Evolutionary conservation across 2,329 filamentous ascomycete genomes (phyloP), one percentile per base, ranked within the genome.

Genomic region (Tympanopsis confertula): DNA sequence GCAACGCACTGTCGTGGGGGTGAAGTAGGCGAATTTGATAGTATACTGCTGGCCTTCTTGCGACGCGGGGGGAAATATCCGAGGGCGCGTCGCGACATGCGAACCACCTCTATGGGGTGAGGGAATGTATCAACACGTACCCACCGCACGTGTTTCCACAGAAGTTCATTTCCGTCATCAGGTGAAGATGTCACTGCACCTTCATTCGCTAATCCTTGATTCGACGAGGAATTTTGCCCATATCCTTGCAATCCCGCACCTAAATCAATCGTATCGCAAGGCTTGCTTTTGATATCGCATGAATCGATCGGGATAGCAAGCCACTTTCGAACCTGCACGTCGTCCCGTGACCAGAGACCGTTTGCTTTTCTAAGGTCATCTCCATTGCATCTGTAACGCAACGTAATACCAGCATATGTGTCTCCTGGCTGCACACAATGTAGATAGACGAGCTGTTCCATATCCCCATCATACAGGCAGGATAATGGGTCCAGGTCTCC

Each of bases 281-380:
- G 71, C 37, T 78, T 72, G 20, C 89, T 87, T 52, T 87, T 91
- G 30, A 88, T 68, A 30, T 82, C 79, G 56, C 89, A 96, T 29
- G 86, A 82, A 55, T 94, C 88, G 4, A 96, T 86, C 0, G 91
- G 91, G 38, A 98, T 64, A 5, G 88, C 71, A 13, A 98, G 70
- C 45, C 76, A 80, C 50, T 85, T 85, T 41, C 88, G 78, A 35
- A 79, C 76, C 55, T 95, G 89, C 24, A 96, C 82, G 44, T 78
- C 86, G 53, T 96, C 91, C 45, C 87, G 86, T 5, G 87, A 86
- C 91, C 91, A 98, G 51, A 98, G 78, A 10, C 91, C 78, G 55
- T 98, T 98, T 28, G 86, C 79, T 54, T 85, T 91, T 41, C 86
- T 74, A 46, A 98, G 79, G 2, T 82, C 72, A 35, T 88, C 82